phyloP scores from a whole-genome alignment of 441 rosid species.

The Capsella rubella region DNA sequence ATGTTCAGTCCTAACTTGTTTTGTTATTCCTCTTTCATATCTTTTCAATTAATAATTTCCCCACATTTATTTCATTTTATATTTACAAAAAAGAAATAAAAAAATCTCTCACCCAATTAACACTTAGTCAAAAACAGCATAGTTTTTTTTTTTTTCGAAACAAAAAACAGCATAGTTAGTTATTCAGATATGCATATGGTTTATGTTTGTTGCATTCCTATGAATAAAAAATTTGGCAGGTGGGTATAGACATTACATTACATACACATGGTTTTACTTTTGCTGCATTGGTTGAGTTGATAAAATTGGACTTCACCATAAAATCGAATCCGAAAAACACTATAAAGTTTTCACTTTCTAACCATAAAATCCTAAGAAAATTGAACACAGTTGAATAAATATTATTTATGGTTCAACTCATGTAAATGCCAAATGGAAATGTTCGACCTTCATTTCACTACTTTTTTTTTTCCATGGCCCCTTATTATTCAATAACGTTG shows the following conservation, averaged over 20 bases:
- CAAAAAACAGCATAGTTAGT: background rate
- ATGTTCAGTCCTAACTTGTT: constrained; percentile 39
- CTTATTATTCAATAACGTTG: background rate
- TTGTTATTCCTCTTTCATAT: constrained; percentile 34
- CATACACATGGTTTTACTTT: constrained; percentile 4
- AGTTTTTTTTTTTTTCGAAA: too few species aligned
- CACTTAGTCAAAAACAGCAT: background rate
- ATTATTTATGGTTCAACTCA: background rate
- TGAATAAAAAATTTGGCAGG: background rate
- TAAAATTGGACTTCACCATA: constrained; percentile 4
- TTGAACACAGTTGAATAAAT: background rate
- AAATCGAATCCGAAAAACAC: constrained; percentile 26
- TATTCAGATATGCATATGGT: background rate
- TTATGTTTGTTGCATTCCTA: background rate
- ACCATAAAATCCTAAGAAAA: background rate
- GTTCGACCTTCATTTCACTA: background rate
- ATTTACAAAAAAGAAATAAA: too few species aligned
- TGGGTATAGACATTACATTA: background rate
- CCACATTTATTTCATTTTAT: constrained; percentile 5
- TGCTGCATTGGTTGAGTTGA: constrained; percentile 16
- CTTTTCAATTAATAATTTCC: constrained; percentile 11
- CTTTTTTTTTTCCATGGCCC: background rate
- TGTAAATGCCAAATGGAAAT: background rate
- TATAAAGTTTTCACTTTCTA: constrained; percentile 4
- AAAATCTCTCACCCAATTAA: background rate